These are phyloP conservation scores for Cyberlindnera xylosilytica DNA, from an alignment of 805 yeast species.

Conservation along the genomic window DNA sequence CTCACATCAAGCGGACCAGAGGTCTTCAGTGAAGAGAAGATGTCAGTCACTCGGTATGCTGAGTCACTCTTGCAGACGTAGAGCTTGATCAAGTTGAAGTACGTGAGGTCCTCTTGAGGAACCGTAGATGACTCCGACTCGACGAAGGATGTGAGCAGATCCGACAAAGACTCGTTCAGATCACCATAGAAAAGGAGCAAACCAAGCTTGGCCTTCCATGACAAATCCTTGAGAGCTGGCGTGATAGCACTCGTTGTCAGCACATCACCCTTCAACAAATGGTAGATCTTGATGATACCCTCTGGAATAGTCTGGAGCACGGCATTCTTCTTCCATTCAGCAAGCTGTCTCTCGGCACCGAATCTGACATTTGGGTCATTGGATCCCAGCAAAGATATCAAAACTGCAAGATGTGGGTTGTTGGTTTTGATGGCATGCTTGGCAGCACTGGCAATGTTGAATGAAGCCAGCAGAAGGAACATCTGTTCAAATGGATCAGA, in stretches of 20 bases:
- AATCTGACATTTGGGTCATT: slow-evolving; percentile 55
- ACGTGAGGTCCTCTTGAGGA: slow-evolving; percentile 19
- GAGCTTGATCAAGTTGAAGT: slow-evolving; percentile 29
- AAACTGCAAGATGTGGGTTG: slow-evolving; percentile 66
- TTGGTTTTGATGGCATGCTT: slow-evolving; percentile 54
- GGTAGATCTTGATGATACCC: slow-evolving; percentile 56
- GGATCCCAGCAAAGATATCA: slow-evolving; percentile 69
- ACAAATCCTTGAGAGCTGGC: slow-evolving; percentile 36
- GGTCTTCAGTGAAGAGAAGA: slow-evolving; percentile 18
- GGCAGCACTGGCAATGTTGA: slow-evolving; percentile 62
- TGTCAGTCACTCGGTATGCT: slow-evolving; percentile 14
- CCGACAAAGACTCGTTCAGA: slow-evolving; percentile 33
- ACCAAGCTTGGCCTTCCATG: slow-evolving; percentile 66
- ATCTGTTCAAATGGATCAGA: slow-evolving; percentile 48
- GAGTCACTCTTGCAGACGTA: slow-evolving; percentile 25
- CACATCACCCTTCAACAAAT: slow-evolving; percentile 55
- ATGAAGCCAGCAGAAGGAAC: slow-evolving; percentile 47
- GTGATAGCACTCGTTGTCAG: slow-evolving; percentile 28
- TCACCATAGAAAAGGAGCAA: slow-evolving; percentile 64
- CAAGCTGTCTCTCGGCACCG: slow-evolving; percentile 60
- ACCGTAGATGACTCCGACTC: slow-evolving; percentile 13
- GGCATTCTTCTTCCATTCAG: slow-evolving; percentile 55
- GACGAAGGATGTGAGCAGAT: slow-evolving; percentile 30
- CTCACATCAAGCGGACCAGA: slow-evolving; percentile 31
- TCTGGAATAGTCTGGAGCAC: slow-evolving; percentile 46